A percentile compares a stretch with the other conserved stretches of the same genome.
These are phyloP conservation scores for Jacaranda mimosifolia DNA, from an alignment of 257 asterid species.

Conservation along the genomic window DNA sequence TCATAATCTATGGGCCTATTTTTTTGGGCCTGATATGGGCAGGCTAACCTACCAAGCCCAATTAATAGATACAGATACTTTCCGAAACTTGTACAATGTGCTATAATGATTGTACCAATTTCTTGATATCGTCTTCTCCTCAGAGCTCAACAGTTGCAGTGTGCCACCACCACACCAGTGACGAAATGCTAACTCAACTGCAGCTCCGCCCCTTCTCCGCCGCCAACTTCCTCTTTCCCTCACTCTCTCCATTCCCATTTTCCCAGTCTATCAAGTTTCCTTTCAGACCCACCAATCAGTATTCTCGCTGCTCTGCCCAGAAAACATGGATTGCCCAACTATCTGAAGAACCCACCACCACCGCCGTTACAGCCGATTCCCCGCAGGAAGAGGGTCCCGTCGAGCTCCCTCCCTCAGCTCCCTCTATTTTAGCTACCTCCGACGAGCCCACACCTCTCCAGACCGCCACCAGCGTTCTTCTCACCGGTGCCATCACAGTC, in stretches of 20 bases:
- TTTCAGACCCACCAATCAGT: slow-evolving; percentile 18
- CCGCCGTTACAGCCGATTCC: slow-evolving; percentile 6
- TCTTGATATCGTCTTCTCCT: slow-evolving; percentile 29
- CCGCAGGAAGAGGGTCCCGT: slow-evolving; percentile 66
- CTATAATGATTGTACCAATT: not conserved
- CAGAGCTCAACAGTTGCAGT: slow-evolving; percentile 1
- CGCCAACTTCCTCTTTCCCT: slow-evolving; percentile 34
- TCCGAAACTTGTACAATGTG: slow-evolving; percentile 26
- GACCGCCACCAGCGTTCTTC: slow-evolving; percentile 84
- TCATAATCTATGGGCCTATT: not conserved
- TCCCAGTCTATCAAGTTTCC: slow-evolving; percentile 36
- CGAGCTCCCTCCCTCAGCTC: slow-evolving; percentile 63
- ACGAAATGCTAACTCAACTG: slow-evolving; percentile 47
- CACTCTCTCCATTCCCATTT: slow-evolving; percentile 33
- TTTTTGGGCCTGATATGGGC: not conserved
- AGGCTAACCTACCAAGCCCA: not conserved
- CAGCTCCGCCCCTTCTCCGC: slow-evolving; percentile 44
- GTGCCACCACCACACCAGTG: slow-evolving; percentile 30
- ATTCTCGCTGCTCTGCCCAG: slow-evolving; percentile 37
- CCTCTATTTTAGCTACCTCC: slow-evolving; percentile 55
- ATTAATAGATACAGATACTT: too few species aligned
- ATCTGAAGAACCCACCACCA: slow-evolving; percentile 41
- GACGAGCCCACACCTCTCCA: slow-evolving; percentile 74
- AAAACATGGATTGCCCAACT: slow-evolving; percentile 41
- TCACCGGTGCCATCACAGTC: slow-evolving; percentile 83